Percentiles rank a stretch among this genome's conserved stretches.
Conservation (phyloP, 805 yeast species). For the Candida palmyrensis region DNA sequence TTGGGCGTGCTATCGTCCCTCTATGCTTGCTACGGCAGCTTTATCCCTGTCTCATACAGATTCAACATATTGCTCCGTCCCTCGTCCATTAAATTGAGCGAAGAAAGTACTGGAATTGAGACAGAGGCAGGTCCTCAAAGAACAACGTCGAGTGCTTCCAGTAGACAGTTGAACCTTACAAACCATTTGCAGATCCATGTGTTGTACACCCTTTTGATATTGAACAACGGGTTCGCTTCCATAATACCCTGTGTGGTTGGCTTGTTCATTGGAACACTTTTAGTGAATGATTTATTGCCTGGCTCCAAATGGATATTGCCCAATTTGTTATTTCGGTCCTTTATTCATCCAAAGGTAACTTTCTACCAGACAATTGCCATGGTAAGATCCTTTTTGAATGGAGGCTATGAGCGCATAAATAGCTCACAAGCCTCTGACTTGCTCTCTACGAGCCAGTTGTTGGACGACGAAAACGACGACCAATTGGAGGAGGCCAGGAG, state of each 20-base stretch:
- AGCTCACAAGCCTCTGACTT: conserved; percentile 1
- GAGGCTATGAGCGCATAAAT: conserved; percentile 7
- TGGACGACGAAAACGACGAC: conserved; percentile 3
- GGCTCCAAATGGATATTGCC: conserved; percentile 36
- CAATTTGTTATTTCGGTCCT: conserved; percentile 17
- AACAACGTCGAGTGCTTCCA: neutral
- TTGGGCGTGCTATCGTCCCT: conserved; percentile 35
- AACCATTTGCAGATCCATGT: conserved; percentile 39
- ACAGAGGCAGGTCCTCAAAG: neutral
- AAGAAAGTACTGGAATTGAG: conserved; percentile 1
- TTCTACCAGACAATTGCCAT: neutral
- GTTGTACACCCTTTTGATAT: conserved; percentile 26
- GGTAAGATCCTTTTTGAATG: conserved; percentile 2
- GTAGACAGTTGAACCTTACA: conserved; percentile 21
- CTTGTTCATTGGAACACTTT: conserved; percentile 31
- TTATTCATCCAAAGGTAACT: conserved; percentile 21
- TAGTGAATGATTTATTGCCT: conserved; percentile 29
- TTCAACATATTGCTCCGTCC: conserved; percentile 23
- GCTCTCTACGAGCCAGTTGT: conserved; percentile 2
- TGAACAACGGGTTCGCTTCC: conserved; percentile 34
- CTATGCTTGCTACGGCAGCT: conserved; percentile 32
- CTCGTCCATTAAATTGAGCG: conserved; percentile 11
- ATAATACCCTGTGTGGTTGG: conserved; percentile 34
- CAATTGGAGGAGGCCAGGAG: conserved; percentile 23
- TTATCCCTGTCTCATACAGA: conserved; percentile 29